Evolutionary conservation across 148 eudicot genomes (phyloP), one percentile per base, ranked within the genome.

Genomic region (Salicornia ramosissima): DNA sequence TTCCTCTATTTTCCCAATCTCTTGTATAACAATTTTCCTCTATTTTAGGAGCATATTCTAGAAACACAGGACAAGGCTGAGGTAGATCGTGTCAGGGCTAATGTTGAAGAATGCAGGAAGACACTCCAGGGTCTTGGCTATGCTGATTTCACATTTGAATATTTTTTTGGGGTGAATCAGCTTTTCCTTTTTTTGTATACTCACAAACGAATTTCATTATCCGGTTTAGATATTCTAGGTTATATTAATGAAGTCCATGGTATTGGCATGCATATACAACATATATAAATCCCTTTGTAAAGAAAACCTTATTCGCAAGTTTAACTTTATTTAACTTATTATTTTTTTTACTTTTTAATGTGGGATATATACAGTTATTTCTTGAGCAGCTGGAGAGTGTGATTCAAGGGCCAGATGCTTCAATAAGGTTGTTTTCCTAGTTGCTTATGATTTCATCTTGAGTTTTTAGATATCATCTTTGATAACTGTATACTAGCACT

Each of bases 71-170:
- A 94, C 81, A 77, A 56, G 64, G 83, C 71, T 71, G 98, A 94
- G 80, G 86, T 88, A 73, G 80, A 85, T 66, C 95, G 92, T 36
- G 78, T 94, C 42, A 83, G 64, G 61, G 75, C 56, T 30, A 85
- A 75, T 79, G 89, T 94, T 63, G 98, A 90, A 79, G 68, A 84
- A 63, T 88, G 98, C 78, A 80, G 85, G 68, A 88, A 78, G 78
- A 94, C 89, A 25, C 98, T 94, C 65, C 94, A 82, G 73, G 69
- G 68, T 73, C 82, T 94, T 82, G 98, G 98, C 34, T 84, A 94
- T 83, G 86, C 92, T 26, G 98, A 90, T 67, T 94, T 94, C 71
- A 94, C 97, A 11, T 94, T 88, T 78, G 98, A 94, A 84, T 97
- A 94, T 79, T 94, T 90, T 61, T 94, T 93, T 68, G 36, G 81